These are phyloP conservation scores for Gossypium bickii DNA, from an alignment of 345 rosid genomes.

Conservation along the genomic window DNA sequence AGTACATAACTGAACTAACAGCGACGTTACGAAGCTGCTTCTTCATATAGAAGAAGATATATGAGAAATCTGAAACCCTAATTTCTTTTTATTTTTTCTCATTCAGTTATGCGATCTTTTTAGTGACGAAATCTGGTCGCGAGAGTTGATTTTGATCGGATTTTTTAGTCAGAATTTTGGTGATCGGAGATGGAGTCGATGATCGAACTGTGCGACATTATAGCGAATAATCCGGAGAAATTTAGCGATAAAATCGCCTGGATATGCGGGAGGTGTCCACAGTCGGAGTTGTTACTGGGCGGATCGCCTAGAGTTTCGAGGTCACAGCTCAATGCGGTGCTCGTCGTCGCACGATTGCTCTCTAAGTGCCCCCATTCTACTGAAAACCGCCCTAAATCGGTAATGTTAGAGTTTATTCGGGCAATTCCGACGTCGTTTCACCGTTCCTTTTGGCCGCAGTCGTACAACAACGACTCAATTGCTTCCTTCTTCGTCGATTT, in stretches of 20 bases:
- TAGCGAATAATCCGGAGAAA: slow-evolving; percentile 67
- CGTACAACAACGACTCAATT: slow-evolving; percentile 46
- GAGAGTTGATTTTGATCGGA: background rate
- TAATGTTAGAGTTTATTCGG: slow-evolving; percentile 61
- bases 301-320: slow-evolving; percentile 82
- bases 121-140: background rate
- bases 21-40: slow-evolving; percentile 10
- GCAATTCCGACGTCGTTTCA: slow-evolving; percentile 65
- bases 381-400: slow-evolving; percentile 56
- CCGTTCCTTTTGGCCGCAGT: slow-evolving; percentile 87
- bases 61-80: slow-evolving; percentile 11
- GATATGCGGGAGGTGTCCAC: slow-evolving; percentile 93
- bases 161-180: background rate
- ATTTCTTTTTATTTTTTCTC: background rate
- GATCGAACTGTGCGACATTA: slow-evolving; percentile 80
- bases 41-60: too few relatives aligned
- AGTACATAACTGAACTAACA: background rate
- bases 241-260: slow-evolving; percentile 79
- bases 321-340: slow-evolving; percentile 83
- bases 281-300: slow-evolving; percentile 48
- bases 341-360: slow-evolving; percentile 72
- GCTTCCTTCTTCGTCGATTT: slow-evolving; percentile 66
- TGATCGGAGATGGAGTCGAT: slow-evolving; percentile 66
- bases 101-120: background rate
- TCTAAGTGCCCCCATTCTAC: slow-evolving; percentile 45